Percentiles rank a stretch among this genome's conserved stretches.
Conservation (phyloP, 495 filamentous ascomycete species). For the Penicillium fimorum region DNA sequence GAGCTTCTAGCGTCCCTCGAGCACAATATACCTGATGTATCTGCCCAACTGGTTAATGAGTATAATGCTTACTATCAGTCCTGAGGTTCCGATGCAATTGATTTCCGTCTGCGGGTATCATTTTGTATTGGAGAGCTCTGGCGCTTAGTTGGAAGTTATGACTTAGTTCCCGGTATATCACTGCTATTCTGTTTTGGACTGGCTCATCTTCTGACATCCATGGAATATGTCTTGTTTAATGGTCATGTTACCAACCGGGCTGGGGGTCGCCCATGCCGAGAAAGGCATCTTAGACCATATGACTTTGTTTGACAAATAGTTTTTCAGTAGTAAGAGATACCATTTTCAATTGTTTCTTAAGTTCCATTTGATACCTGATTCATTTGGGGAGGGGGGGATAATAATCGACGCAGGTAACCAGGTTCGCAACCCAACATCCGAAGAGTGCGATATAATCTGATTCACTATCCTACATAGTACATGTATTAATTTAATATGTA, state of each 20-base stretch:
- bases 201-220: slow-evolving; percentile 2
- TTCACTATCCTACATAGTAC: not conserved
- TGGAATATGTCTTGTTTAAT: not conserved
- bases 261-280: not conserved
- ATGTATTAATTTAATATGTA: not conserved
- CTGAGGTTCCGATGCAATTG: slow-evolving; percentile 15
- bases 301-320: slow-evolving; percentile 4
- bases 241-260: slow-evolving; percentile 8
- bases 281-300: slow-evolving; percentile 3
- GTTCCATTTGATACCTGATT: not conserved
- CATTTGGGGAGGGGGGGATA: not conserved
- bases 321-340: slow-evolving; percentile 2
- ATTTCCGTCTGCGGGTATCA: not conserved
- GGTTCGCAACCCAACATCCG: not conserved
- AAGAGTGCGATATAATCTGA: not conserved
- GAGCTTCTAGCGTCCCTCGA: slow-evolving; percentile 68
- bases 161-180: slow-evolving; percentile 1
- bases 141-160: not conserved
- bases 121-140: not conserved
- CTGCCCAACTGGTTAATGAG: slow-evolving; percentile 50
- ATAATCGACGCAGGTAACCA: not conserved
- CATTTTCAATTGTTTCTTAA: slow-evolving; percentile 4
- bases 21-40: slow-evolving; percentile 56
- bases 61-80: slow-evolving; percentile 60
- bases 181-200: slow-evolving; percentile 11